A percentile compares a stretch with the other conserved stretches of the same genome.
These are phyloP conservation scores for Kodamaea restingae DNA, from an alignment of 805 yeast species.

Conservation along the genomic window DNA sequence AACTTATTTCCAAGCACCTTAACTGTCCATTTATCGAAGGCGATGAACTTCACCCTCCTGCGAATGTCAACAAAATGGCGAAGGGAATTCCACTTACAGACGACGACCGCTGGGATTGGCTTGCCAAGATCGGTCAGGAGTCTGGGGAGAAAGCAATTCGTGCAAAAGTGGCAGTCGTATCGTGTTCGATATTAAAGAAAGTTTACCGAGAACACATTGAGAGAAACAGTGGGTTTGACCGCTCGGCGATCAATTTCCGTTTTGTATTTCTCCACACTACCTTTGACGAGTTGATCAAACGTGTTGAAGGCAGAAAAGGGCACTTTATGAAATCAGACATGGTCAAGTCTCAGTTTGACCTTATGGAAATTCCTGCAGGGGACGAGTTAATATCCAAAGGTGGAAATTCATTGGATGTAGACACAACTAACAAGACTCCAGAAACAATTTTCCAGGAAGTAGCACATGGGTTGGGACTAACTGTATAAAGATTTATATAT, in stretches of 20 bases:
- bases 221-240: constrained; percentile 17
- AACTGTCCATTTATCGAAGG: constrained; percentile 74
- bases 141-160: constrained; percentile 24
- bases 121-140: constrained; percentile 44
- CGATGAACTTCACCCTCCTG: constrained; percentile 68
- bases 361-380: constrained; percentile 64
- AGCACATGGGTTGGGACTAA: constrained; percentile 4
- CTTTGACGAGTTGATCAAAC: constrained; percentile 51
- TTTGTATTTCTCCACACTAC: constrained; percentile 68
- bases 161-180: constrained; percentile 46
- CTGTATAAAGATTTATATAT: neutral
- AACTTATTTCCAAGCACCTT: constrained; percentile 42
- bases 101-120: constrained; percentile 93
- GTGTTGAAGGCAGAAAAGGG: constrained; percentile 62
- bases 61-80: constrained; percentile 79
- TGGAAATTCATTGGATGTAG: constrained; percentile 33
- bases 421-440: constrained; percentile 30
- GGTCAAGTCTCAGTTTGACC: constrained; percentile 75
- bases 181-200: constrained; percentile 83
- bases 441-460: constrained; percentile 24
- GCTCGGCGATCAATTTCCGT: constrained; percentile 36
- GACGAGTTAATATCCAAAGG: constrained; percentile 35
- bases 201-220: constrained; percentile 64
- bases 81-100: constrained; percentile 77
- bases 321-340: constrained; percentile 88